Conservation (phyloP, 2,329 filamentous ascomycete species). For the Cladosporium colombiae region DNA sequence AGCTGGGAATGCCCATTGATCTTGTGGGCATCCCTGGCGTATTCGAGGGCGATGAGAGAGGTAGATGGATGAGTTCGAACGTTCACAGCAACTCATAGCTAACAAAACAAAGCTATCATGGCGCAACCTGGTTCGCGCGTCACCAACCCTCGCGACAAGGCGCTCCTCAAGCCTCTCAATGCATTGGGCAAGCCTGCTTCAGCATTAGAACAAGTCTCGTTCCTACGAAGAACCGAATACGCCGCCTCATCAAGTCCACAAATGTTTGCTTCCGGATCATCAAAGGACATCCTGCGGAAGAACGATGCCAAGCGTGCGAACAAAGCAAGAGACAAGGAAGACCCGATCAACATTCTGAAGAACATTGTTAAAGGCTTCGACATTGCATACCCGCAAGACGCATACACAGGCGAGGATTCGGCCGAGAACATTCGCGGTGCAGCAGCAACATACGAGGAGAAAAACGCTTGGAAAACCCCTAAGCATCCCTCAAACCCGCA, state of each 20-base stretch:
- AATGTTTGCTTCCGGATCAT: constrained; percentile 55
- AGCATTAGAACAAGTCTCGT: constrained; percentile 78
- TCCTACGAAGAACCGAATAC: constrained; percentile 94
- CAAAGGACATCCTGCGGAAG: constrained; percentile 52
- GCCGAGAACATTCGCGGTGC: constrained; percentile 55
- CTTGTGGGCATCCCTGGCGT: constrained; percentile 91
- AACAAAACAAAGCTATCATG: constrained; percentile 48
- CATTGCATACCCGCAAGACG: constrained; percentile 62
- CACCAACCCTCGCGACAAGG: constrained; percentile 80
- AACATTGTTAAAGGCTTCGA: constrained; percentile 65
- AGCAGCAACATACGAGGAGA: constrained; percentile 55
- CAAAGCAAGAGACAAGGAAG: constrained; percentile 50
- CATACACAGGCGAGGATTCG: constrained; percentile 68
- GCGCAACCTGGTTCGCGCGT: constrained; percentile 69
- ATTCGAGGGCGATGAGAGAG: constrained; percentile 91
- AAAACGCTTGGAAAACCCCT: constrained; percentile 60
- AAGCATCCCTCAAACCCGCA: constrained; percentile 60
- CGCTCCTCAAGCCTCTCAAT: constrained; percentile 78
- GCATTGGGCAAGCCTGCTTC: constrained; percentile 82
- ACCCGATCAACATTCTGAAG: constrained; percentile 62
- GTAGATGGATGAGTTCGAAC: constrained; percentile 52
- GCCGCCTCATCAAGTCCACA: constrained; percentile 62
- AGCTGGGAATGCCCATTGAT: constrained; percentile 96
- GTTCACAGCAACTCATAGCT: constrained; percentile 1
- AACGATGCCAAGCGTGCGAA: constrained; percentile 41